Conservation (phyloP, 1,284 basidiomycete genomes). For the Ganoderma lucidum region DNA sequence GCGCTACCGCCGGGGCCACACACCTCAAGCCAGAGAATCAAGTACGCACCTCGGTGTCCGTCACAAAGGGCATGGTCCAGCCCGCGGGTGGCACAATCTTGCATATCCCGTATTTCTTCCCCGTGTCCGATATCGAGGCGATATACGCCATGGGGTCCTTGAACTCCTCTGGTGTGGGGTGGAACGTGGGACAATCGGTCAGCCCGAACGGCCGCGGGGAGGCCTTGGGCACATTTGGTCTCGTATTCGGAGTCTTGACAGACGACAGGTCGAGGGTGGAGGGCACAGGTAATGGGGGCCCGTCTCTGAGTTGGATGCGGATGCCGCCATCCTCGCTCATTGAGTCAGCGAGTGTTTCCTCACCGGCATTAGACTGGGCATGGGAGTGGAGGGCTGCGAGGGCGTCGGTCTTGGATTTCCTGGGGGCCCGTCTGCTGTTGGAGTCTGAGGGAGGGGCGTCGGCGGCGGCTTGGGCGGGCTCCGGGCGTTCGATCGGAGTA, state of each 20-base stretch:
- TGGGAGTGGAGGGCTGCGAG: conserved; percentile 77
- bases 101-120: conserved; percentile 88
- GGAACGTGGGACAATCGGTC: conserved; percentile 90
- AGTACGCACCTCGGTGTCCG: conserved; percentile 85
- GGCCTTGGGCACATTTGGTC: conserved; percentile 48
- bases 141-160: conserved; percentile 97
- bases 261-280: conserved; percentile 70
- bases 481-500: conserved; percentile 53
- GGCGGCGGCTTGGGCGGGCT: conserved; percentile 29
- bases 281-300: conserved; percentile 64
- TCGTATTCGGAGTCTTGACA: conserved; percentile 71
- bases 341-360: conserved; percentile 49
- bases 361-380: conserved; percentile 59
- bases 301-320: conserved; percentile 48
- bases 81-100: conserved; percentile 95
- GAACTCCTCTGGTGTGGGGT: conserved; percentile 91
- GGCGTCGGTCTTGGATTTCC: conserved; percentile 88
- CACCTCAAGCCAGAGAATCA: conserved; percentile 19
- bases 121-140: conserved; percentile 81
- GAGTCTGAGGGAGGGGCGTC: conserved; percentile 41
- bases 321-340: conserved; percentile 37
- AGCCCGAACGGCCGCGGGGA: conserved; percentile 82
- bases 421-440: conserved; percentile 71
- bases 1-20: conserved; percentile 22
- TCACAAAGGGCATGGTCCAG: conserved; percentile 98